Base-by-base conservation (phyloP, 768 basidiomycete genomes). In the Cyathus striatus region DNA sequence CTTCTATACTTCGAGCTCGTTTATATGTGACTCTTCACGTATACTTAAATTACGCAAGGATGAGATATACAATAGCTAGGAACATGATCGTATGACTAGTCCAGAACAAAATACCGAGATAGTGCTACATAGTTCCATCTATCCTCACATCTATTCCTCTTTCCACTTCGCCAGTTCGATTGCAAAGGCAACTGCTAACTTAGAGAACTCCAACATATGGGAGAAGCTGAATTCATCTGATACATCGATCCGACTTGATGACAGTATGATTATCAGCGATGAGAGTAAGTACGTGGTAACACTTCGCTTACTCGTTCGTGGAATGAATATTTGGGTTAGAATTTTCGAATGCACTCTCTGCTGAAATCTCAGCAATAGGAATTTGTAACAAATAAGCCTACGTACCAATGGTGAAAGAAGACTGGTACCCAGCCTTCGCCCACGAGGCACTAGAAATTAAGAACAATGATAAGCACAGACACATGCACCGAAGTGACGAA, bases 201-300 rank as follows among this genome's bases (percentile, higher is more conserved):
- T 90, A 39, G 86, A 86, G 63, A 91, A 91, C 63, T 91, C 83
- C 43, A 86, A 54, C 88, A 94, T 90, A 60, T 97, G 93, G 4
- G 69, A 63, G 60, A 95, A 97, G 56, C 83, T 87, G 65, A 96
- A 96, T 61, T 95, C 93, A 17, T 79, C 68, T 9, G 90, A 90
- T 46, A 89, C 72, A 58, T 94, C 88, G 43, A 87, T 86, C 40
- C 86, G 86, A 59, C 89, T 90, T 53, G 25, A 34, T 51, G 34
- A 26, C 43, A 42, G 38, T 33, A 46, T 53, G 54, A 46, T 52
- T 40, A 43, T 23, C 51, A 36, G 23, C 33, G 30, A 18, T 30
- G 9, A 9, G n/a, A n/a, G 27, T 30, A 30, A 42, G 34, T 30
- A 35, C 23, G 38, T 30, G 27, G 27, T n/a, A 30, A 40, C 49